A percentile compares a stretch with the other conserved stretches of the same genome.
phyloP scores from a whole-genome alignment of 805 yeast species.

The Isabelozyma heimii region DNA sequence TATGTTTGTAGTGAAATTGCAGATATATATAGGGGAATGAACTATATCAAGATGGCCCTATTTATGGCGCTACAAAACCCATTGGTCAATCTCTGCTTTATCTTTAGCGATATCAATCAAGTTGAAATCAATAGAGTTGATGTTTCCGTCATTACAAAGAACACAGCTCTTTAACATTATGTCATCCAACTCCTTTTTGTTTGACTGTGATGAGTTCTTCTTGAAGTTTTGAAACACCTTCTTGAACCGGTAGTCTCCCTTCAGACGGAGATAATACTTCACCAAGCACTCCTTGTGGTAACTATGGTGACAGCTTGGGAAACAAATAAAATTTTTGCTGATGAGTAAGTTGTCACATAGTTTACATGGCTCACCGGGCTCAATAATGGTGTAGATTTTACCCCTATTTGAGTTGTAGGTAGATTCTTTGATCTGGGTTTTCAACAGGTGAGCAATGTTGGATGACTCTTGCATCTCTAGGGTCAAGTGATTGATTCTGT shows the following conservation, averaged over 20 bases:
- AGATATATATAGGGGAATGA: background rate
- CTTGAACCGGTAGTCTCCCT: conserved; percentile 62
- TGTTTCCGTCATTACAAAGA: conserved; percentile 71
- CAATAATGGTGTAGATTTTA: conserved; percentile 60
- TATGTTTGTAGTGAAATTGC: too few relatives aligned
- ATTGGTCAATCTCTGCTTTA: conserved; percentile 39
- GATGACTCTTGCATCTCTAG: conserved; percentile 76
- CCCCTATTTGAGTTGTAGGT: conserved; percentile 24
- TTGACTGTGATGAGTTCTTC: conserved; percentile 36
- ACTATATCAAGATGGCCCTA: background rate
- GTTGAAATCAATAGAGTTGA: conserved; percentile 66
- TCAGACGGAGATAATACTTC: conserved; percentile 54
- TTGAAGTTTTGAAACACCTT: conserved; percentile 58
- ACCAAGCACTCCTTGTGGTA: conserved; percentile 89
- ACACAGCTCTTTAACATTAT: conserved; percentile 65
- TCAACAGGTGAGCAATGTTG: conserved; percentile 54
- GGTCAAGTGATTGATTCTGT: conserved; percentile 61
- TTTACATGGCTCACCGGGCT: conserved; percentile 82
- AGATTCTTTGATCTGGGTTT: conserved; percentile 52
- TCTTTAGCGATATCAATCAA: conserved; percentile 38
- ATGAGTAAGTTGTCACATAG: conserved; percentile 69
- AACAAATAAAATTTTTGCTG: conserved; percentile 69
- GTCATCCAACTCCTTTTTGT: conserved; percentile 53
- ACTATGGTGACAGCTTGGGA: conserved; percentile 83
- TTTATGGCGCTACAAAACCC: conserved; percentile 38